These are phyloP conservation scores for Hypoxylon intermedium DNA, from an alignment of 495 filamentous ascomycete species.

Conservation along the genomic window DNA sequence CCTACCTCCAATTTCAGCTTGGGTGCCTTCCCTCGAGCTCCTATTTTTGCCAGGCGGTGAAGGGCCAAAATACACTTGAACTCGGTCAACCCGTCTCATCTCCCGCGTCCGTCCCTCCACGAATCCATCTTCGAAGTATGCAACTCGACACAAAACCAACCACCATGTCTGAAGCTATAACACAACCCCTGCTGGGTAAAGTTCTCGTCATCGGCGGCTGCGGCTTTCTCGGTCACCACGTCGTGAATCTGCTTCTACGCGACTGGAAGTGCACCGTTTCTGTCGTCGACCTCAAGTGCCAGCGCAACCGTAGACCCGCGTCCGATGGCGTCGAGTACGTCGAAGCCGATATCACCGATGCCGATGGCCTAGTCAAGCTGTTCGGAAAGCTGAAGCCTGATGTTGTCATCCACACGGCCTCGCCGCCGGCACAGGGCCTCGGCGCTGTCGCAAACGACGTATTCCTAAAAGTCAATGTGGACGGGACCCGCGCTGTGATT, in stretches of 20 bases:
- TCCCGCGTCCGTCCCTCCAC: not conserved
- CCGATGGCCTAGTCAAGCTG: constrained; percentile 65
- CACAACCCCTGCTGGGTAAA: constrained; percentile 57
- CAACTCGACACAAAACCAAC: not conserved
- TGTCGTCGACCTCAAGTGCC: constrained; percentile 86
- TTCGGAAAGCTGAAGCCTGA: constrained; percentile 78
- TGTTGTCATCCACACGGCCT: constrained; percentile 95
- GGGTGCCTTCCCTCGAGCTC: too few relatives aligned
- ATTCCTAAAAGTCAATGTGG: constrained; percentile 88
- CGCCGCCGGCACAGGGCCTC: constrained; percentile 63
- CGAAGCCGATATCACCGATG: constrained; percentile 86
- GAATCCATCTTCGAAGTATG: not conserved
- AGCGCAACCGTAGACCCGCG: constrained; percentile 73
- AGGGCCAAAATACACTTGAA: not conserved
- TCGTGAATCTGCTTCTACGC: constrained; percentile 65
- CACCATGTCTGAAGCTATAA: constrained; percentile 23
- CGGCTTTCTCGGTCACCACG: constrained; percentile 74
- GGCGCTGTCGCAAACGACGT: constrained; percentile 61
- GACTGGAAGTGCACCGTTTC: constrained; percentile 67
- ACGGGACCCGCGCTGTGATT: constrained; percentile 81
- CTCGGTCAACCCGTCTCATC: not conserved
- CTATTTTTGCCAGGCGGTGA: constrained; percentile 35
- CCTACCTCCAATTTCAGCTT: not conserved
- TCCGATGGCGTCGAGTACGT: constrained; percentile 75
- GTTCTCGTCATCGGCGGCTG: constrained; percentile 74